Percentiles rank a stretch among this genome's conserved stretches.
Conservation (phyloP, 192 early-diverging fungal species). For the Podochytrium sp. region DNA sequence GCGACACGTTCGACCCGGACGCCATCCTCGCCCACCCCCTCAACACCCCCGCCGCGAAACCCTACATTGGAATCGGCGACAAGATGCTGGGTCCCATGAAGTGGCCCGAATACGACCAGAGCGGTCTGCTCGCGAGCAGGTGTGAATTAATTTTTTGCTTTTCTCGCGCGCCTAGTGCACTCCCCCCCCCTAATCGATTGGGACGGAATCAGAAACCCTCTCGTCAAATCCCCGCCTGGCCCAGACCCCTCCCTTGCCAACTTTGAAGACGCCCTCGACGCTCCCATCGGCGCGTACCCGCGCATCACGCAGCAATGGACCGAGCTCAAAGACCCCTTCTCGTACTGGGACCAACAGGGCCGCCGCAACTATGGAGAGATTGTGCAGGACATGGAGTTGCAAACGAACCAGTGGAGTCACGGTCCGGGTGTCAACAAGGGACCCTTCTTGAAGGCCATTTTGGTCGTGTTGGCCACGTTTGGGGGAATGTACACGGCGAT, state of each 20-base stretch:
- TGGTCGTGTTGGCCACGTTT: conserved; percentile 35
- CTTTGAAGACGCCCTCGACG: conserved; percentile 42
- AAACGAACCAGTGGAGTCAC: conserved; percentile 46
- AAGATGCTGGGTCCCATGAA: conserved; percentile 38
- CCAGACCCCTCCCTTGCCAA: conserved; percentile 23
- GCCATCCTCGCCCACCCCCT: conserved; percentile 45
- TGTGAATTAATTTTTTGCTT: not conserved
- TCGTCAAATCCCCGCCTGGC: conserved; percentile 32
- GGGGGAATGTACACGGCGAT: conserved; percentile 19
- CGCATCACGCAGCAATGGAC: conserved; percentile 46
- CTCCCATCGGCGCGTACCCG: conserved; percentile 60
- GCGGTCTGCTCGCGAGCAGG: conserved; percentile 11
- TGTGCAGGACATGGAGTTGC: conserved; percentile 47
- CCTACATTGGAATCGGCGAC: conserved; percentile 37
- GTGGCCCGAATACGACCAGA: conserved; percentile 58
- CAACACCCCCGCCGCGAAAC: conserved; percentile 46
- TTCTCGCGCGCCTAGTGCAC: not conserved
- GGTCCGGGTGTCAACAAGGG: conserved; percentile 41
- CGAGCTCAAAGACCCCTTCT: conserved; percentile 50
- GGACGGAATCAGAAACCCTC: conserved; percentile 5
- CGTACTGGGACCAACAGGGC: conserved; percentile 64
- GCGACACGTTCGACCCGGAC: conserved; percentile 32
- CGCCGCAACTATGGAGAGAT: conserved; percentile 58
- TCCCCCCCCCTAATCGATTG: not conserved
- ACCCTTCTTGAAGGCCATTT: conserved; percentile 23